Evolutionary conservation across 1,139 yeast species (phyloP).

Genomic region (Hansenula lynferdii): DNA sequence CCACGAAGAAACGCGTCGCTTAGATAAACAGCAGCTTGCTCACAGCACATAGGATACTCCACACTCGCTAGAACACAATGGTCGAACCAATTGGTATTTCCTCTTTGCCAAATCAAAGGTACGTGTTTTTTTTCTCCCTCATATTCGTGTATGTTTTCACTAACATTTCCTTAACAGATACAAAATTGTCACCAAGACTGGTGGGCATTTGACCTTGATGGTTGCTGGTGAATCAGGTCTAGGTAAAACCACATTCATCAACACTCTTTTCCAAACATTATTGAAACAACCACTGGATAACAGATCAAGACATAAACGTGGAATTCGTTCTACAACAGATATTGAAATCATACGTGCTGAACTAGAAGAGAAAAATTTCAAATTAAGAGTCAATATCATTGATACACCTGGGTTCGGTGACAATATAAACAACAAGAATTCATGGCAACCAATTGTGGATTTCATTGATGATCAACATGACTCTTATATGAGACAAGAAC

Average conservation of each 20-base stretch:
- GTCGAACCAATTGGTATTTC: constrained; percentile 63
- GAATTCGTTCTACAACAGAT: constrained; percentile 84
- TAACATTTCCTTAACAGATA: constrained; percentile 40
- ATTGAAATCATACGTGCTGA: constrained; percentile 87
- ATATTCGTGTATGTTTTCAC: constrained; percentile 8
- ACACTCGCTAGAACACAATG: too few relatives aligned
- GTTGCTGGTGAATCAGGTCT: constrained; percentile 95
- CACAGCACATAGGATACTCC: background rate
- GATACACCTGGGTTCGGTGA: constrained; percentile 99
- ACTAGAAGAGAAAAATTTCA: constrained; percentile 88
- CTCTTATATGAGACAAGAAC: constrained; percentile 91
- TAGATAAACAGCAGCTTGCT: background rate
- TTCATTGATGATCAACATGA: constrained; percentile 98
- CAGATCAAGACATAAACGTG: constrained; percentile 61
- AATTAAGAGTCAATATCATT: constrained; percentile 76
- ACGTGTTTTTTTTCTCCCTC: constrained; percentile 30
- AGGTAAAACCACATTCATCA: constrained; percentile 91
- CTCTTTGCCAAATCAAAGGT: constrained; percentile 90
- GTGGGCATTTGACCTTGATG: constrained; percentile 90
- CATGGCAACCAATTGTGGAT: constrained; percentile 93
- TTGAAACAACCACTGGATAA: constrained; percentile 54
- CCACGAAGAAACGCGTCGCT: background rate
- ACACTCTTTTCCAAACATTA: constrained; percentile 77
- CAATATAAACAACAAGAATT: constrained; percentile 85
- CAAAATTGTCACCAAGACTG: constrained; percentile 83